Conservation (phyloP, 2,329 filamentous ascomycete species). For the Drechslerella coelobrocha region DNA sequence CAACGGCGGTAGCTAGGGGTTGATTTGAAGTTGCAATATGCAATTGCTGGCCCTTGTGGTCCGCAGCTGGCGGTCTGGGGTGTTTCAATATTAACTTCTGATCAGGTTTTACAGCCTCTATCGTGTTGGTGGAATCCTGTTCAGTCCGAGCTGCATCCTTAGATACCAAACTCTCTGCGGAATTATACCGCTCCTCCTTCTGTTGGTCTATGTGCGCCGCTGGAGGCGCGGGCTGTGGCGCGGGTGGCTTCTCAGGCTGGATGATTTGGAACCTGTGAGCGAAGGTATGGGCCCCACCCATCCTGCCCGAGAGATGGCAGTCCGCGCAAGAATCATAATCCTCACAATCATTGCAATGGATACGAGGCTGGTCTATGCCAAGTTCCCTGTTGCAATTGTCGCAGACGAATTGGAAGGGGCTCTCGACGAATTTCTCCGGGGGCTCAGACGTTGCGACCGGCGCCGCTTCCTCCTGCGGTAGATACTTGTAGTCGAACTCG, state of each 20-base stretch:
- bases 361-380: background rate
- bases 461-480: background rate
- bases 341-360: conserved; percentile 9
- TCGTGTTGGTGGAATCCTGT: no score
- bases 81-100: no score
- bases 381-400: conserved; percentile 1
- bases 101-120: no score
- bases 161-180: background rate
- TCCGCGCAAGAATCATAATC: conserved; percentile 12
- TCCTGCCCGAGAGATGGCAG: conserved; percentile 8
- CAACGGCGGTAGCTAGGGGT: no score
- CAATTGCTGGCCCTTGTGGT: no score
- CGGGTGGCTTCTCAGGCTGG: background rate
- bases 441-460: background rate
- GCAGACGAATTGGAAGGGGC: background rate
- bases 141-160: background rate
- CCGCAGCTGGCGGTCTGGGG: no score
- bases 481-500: background rate
- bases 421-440: background rate
- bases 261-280: conserved; percentile 11
- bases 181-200: no score
- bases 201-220: background rate
- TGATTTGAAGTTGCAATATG: no score
- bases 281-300: conserved; percentile 12
- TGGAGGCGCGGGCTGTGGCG: background rate